Conservation (phyloP, 1,139 yeast genomes). For the Cylindricascospora bacillispora region DNA sequence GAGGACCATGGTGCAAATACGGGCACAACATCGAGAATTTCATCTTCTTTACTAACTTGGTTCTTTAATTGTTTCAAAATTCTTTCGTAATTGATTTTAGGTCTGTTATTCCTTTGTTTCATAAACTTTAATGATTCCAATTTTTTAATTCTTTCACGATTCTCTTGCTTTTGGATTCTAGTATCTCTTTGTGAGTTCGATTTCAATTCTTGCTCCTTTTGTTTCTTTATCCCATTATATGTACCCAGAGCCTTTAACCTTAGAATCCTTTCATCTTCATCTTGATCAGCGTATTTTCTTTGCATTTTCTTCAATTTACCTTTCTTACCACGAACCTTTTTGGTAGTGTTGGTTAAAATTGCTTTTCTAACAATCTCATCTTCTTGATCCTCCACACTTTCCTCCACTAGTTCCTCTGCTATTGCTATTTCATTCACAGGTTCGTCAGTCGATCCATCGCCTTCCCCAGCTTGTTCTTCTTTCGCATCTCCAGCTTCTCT, state of each 20-base stretch:
- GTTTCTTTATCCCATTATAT: constrained; percentile 48
- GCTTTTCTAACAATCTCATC: not conserved
- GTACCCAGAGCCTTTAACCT: constrained; percentile 80
- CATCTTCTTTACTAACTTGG: constrained; percentile 28
- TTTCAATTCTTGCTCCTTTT: constrained; percentile 29
- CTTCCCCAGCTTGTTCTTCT: constrained; percentile 2
- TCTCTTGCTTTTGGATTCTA: constrained; percentile 27
- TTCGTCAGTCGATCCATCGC: constrained; percentile 6
- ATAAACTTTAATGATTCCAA: constrained; percentile 39
- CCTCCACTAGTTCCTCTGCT: not conserved
- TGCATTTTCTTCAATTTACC: constrained; percentile 74
- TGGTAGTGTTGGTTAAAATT: not conserved
- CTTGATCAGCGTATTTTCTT: constrained; percentile 78
- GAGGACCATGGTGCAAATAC: constrained; percentile 91
- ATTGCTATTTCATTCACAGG: constrained; percentile 1
- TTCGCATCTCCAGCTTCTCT: constrained; percentile 4
- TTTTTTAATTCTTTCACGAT: constrained; percentile 38
- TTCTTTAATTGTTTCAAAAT: constrained; percentile 31
- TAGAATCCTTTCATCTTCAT: constrained; percentile 67
- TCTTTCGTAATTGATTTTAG: constrained; percentile 22
- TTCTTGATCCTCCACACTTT: not conserved
- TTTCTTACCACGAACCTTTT: constrained; percentile 65
- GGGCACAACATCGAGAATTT: constrained; percentile 54
- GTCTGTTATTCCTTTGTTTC: constrained; percentile 24
- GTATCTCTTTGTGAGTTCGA: constrained; percentile 27